Percentiles rank a stretch among this genome's conserved stretches.
Evolutionary conservation across 1,284 basidiomycete species (phyloP).

Genomic region (Phlebopus sp.): DNA sequence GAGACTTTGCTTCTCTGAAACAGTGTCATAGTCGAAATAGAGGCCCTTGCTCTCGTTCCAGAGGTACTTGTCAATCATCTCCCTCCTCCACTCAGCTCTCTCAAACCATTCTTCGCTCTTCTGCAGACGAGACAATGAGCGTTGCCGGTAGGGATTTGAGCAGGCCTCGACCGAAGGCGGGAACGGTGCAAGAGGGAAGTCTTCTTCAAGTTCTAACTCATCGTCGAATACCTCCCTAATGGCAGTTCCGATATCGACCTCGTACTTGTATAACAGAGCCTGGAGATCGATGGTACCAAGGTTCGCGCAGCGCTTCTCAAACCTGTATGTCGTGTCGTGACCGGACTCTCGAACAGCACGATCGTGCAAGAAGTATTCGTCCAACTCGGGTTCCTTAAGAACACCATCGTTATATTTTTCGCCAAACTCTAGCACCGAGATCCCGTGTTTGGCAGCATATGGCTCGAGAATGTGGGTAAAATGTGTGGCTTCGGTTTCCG

Average conservation of each 20-base stretch:
- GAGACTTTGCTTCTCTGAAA: conserved; percentile 83
- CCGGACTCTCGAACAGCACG: conserved; percentile 92
- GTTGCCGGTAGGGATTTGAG: conserved; percentile 54
- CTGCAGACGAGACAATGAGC: conserved; percentile 64
- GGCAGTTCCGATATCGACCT: conserved; percentile 90
- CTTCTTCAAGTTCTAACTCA: conserved; percentile 85
- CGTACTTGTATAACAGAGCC: conserved; percentile 89
- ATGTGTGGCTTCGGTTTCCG: conserved; percentile 97
- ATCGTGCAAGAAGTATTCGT: conserved; percentile 98
- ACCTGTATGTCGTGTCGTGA: conserved; percentile 96
- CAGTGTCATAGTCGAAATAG: conserved; percentile 97
- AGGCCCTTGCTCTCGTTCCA: conserved; percentile 96
- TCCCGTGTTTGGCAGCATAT: conserved; percentile 87
- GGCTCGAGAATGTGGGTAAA: conserved; percentile 97
- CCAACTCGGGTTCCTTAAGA: conserved; percentile 84
- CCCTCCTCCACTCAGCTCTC: conserved; percentile 78
- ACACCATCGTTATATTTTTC: conserved; percentile 90
- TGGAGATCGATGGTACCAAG: conserved; percentile 96
- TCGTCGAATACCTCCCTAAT: conserved; percentile 95
- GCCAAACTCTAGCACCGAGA: conserved; percentile 97
- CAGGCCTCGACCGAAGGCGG: conserved; percentile 84
- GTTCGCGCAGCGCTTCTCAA: conserved; percentile 96
- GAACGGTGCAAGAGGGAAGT: conserved; percentile 89
- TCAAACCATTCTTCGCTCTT: conserved; percentile 87
- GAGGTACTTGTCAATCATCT: conserved; percentile 89